These are phyloP conservation scores for Elsinoe australis DNA, from an alignment of 2,329 filamentous ascomycete species.

Conservation along the genomic window DNA sequence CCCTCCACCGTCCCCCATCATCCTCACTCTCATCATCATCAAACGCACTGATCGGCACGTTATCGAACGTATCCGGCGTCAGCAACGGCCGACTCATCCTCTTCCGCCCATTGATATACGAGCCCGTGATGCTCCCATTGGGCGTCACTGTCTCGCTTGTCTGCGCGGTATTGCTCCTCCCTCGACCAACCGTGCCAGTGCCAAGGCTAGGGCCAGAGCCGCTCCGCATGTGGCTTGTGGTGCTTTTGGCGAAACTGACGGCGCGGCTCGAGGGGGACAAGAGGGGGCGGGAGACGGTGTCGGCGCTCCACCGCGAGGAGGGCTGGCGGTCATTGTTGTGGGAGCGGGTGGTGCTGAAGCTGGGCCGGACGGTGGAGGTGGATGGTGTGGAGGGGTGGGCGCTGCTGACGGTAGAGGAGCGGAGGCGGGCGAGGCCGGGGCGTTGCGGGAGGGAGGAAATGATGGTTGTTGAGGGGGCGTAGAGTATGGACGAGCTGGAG, in stretches of 20 bases:
- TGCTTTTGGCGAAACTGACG: neutral
- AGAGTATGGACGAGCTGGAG: constrained; percentile 4
- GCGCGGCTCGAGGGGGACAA: neutral
- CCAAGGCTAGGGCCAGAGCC: too few species aligned
- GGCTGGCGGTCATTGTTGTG: neutral
- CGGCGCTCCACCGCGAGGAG: constrained; percentile 3
- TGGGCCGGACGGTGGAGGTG: neutral
- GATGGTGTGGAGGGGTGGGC: neutral
- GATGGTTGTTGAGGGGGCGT: neutral
- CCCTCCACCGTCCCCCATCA: neutral
- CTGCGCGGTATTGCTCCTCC: neutral
- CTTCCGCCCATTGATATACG: neutral
- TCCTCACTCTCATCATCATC: constrained; percentile 10
- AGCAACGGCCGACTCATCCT: neutral
- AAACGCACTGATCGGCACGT: neutral
- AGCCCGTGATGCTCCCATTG: neutral
- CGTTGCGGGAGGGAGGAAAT: constrained; percentile 1
- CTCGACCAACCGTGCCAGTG: neutral
- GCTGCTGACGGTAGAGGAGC: neutral
- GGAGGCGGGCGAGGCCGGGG: neutral
- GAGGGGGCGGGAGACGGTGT: neutral
- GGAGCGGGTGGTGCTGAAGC: neutral
- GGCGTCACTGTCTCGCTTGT: neutral
- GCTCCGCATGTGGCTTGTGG: neutral
- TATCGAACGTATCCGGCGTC: neutral